Percentiles rank a stretch among this genome's conserved stretches.
Conservation (phyloP, 2,329 filamentous ascomycete species). For the Esteya vermicola region DNA sequence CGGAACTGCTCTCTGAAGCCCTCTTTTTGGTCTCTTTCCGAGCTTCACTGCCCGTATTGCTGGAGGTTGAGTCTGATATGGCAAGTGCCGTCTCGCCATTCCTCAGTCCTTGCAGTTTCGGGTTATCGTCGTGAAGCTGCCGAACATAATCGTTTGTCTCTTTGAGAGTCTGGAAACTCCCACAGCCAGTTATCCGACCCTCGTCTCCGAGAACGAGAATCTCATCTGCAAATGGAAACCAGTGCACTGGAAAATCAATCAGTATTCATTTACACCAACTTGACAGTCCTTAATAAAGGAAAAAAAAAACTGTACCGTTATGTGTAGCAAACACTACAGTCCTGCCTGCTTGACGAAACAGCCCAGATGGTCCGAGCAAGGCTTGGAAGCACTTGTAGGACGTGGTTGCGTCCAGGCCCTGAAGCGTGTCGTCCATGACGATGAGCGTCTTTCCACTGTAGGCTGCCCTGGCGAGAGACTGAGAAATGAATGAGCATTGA, state of each 20-base stretch:
- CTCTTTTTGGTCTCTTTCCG: too few species aligned
- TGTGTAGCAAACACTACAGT: conserved; percentile 31
- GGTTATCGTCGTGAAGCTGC: too few species aligned
- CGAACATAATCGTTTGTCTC: conserved; percentile 10
- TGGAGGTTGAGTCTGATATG: too few species aligned
- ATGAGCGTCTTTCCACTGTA: conserved; percentile 22
- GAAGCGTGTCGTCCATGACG: conserved; percentile 32
- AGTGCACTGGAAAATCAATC: conserved; percentile 4
- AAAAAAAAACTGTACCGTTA: conserved; percentile 7
- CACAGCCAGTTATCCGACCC: conserved; percentile 1
- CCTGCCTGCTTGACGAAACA: conserved; percentile 21
- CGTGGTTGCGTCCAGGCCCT: conserved; percentile 29
- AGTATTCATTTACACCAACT: too few species aligned
- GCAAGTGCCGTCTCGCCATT: background rate
- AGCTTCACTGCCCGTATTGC: too few species aligned
- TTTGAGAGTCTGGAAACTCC: background rate
- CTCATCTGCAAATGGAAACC: background rate
- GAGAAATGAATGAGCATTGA: too few species aligned
- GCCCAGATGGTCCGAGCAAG: conserved; percentile 24
- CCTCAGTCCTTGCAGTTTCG: too few species aligned
- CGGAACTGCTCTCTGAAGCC: background rate
- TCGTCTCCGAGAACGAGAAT: background rate
- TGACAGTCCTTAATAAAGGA: background rate
- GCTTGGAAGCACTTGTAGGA: conserved; percentile 24
- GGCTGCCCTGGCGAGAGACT: conserved; percentile 30